Evolutionary conservation across 2,329 filamentous ascomycete species (phyloP), one percentile per base, ranked within the genome.

Genomic region (Coniochaeta sp.): DNA sequence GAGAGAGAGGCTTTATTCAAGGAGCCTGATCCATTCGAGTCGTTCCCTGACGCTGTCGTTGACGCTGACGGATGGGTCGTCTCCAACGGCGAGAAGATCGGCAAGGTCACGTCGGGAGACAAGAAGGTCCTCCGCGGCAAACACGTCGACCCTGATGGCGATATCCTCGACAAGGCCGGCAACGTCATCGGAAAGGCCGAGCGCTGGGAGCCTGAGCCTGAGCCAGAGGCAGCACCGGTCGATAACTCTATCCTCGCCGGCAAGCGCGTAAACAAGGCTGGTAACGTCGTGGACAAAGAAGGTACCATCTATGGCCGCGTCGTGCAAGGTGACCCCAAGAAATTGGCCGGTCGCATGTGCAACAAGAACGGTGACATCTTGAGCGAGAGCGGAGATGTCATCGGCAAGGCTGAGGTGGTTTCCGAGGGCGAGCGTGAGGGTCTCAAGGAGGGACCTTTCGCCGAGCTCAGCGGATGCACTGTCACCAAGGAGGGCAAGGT

Each of bases 331-430:
- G 83, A 88, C 62, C 69, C 83, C 38, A 82, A 83, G 71, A 79
- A 82, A 59, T 80, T 91, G 47, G 74, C 85, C 10, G 88, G 88
- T 30, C 85, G 83, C 67, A 88, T 88, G 81, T 86, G 87, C 67
- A 86, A 91, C 70, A 88, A 86, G 72, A 75, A 89, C 32, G 89
- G 89, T 38, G 84, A 89, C 68, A 82, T 91, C 64, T 84, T 87
- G 75, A 89, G 88, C 69, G 88, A 91, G 70, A 82, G 80, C n/a
- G 89, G 89, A 54, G 85, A 89, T 61, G 77, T 90, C 55, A 81
- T 91, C 61, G 88, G 88, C 62, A 81, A 80, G 60, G 85, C 85
- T 54, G 87, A 90, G 67, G 75, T 90, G 30, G 85, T 91, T 38
- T 79, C 87, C 24, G 85, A 88, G 67, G 81, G 86, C 9, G 87